A percentile compares a stretch with the other conserved stretches of the same genome.
Evolutionary conservation across 2,329 filamentous ascomycete species (phyloP).

Genomic region (Botrytis pseudocinerea): DNA sequence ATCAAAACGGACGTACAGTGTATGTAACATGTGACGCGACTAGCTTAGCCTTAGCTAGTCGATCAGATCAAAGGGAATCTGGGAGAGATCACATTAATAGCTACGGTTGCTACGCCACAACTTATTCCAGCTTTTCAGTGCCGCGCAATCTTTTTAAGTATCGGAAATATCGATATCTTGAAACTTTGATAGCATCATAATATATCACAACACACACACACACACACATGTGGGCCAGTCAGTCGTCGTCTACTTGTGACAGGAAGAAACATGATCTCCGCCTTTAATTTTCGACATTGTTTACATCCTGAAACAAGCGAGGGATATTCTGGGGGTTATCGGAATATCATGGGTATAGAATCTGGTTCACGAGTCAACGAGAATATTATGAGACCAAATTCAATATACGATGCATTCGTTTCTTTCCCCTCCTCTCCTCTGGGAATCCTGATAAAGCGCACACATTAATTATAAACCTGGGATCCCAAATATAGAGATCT

Average conservation of each 20-base stretch:
- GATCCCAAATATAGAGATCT: neutral
- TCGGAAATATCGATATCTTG: neutral
- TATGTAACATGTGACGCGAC: neutral
- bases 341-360: neutral
- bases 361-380: constrained; percentile 21
- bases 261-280: neutral
- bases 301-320: constrained; percentile 20
- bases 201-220: neutral
- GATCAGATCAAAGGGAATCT: neutral
- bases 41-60: neutral
- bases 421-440: neutral
- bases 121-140: neutral
- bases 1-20: neutral
- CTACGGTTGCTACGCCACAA: neutral
- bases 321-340: neutral
- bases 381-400: neutral
- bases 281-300: constrained; percentile 12
- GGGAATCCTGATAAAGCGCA: neutral
- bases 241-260: neutral
- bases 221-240: neutral
- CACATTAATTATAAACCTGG: neutral
- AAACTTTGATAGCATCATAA: constrained; percentile 12
- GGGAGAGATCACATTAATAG: neutral
- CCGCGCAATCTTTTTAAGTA: neutral
- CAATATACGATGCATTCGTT: neutral